Conservation (phyloP, 148 eudicot species). For the Rhododendron simsii region DNA sequence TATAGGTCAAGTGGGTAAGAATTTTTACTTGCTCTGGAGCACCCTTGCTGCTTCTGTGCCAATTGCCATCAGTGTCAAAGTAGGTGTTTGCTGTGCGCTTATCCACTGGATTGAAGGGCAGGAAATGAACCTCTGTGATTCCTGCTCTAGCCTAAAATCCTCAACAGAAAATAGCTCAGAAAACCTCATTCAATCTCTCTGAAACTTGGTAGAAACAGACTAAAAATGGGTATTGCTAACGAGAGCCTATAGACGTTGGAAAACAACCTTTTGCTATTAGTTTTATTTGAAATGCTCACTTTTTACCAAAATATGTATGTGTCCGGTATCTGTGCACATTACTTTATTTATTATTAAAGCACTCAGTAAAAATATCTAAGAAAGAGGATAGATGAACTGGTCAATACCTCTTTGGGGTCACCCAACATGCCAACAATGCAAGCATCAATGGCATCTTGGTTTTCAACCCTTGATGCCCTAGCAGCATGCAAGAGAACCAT, state of each 20-base stretch:
- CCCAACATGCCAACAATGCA: conserved; percentile 64
- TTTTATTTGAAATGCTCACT: not conserved
- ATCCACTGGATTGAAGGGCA: conserved; percentile 77
- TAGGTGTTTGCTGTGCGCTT: conserved; percentile 83
- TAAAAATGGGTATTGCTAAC: not conserved
- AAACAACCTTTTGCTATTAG: not conserved
- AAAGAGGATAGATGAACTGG: not conserved
- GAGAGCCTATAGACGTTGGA: not conserved
- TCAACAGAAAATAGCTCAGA: conserved; percentile 5
- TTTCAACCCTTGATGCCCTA: conserved; percentile 73
- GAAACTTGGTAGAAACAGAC: not conserved
- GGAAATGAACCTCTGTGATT: conserved; percentile 66
- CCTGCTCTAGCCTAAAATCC: conserved; percentile 64
- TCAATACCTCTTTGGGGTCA: conserved; percentile 63
- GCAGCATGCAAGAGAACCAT: conserved; percentile 50
- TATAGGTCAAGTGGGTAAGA: not conserved
- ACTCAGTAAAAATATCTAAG: not conserved
- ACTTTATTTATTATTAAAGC: no score
- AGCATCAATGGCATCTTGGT: conserved; percentile 82
- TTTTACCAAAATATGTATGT: not conserved
- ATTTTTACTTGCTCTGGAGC: conserved; percentile 72
- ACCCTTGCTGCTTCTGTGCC: conserved; percentile 85
- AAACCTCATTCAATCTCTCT: not conserved
- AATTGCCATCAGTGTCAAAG: conserved; percentile 47
- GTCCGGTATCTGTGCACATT: not conserved